Evolutionary conservation across 108 stramenopile species (phyloP), one percentile per base, ranked within the genome.

Genomic region (Licmophora abbreviata): DNA sequence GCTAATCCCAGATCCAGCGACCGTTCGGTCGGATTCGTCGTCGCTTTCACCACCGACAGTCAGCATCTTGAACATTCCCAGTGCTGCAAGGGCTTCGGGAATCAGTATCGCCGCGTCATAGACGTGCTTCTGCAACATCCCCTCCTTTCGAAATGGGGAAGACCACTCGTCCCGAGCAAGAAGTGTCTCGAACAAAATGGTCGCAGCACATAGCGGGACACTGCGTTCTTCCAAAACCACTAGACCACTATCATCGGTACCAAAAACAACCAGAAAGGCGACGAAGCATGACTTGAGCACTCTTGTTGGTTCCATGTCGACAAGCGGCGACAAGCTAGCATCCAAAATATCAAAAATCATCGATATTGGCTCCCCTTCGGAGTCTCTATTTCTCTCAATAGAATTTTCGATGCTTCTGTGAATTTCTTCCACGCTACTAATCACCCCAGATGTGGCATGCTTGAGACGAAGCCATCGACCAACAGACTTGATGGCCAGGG

Each of bases 401-500:
- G 66, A 70, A 21, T 77, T 81, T 0, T 74, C 46, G 10, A 81
- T 66, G 37, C 68, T 63, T 36, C 48, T 31, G 33, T 76, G 68
- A 22, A 63, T 62, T 41, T 70, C 69, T 34, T 66, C 75, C 0
- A 58, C 57, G 29, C 64, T 66, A 36, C 64, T 69, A 26, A 58
- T 59, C 3, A 61, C 74, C 32, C 77, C 81, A 44, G 69, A 67
- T 14, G 84, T 79, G 14, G 64, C 75, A 53, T 79, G 72, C 40
- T 86, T 86, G 44, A 82, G 44, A 41, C 69, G 68, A 10, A 79
- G 41, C 84, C 84, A 86, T 15, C 84, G 77, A 2, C 84, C 84
- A 18, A 77, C 77, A 57, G 61, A 71, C 32, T 81, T 86, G 0
- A 82, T 76, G 10, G 78, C 74, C 15, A 86, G 49, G 2, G 80